Evolutionary conservation across 768 basidiomycete species (phyloP), one percentile per base, ranked within the genome.

Genomic region (Phylloporus arenicola): DNA sequence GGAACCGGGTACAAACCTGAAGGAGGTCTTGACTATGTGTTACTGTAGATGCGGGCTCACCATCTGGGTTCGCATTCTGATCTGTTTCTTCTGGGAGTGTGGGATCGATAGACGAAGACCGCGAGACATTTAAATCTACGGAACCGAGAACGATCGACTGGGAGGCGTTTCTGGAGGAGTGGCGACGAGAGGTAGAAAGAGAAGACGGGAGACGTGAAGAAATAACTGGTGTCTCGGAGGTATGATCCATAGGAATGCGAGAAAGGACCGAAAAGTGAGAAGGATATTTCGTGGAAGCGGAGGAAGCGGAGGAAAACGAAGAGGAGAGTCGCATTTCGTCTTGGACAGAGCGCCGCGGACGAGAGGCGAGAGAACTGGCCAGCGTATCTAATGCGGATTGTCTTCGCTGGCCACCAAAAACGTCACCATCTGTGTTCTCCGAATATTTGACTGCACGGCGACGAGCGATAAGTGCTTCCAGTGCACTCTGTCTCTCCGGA

Each of bases 391-490:
- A 42, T 5, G 48, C 16, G 2, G 56, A 56, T 37, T 43, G 50
- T 41, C 50, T 53, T 45, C 37, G 47, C 3, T 46, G 47, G n/a
- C 63, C 52, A 30, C 63, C 63, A 27, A 63, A 63, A 33, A 63
- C 63, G n/a, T 64, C 62, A 1, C 43, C 19, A n/a, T 62, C 60
- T 0, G 22, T 22, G n/a, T 40, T 45, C 13, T 54, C 57, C 19
- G 50, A 25, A 39, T 49, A 30, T 17, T 47, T 64, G 22, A 41
- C 45, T 6, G 42, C 29, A 22, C 54, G 64, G 12, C 67, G 62
- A n/a, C 56, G 62, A 20, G 64, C 43, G 31, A 66, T 49, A 22
- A 79, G 65, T 20, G 68, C 67, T 4, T 75, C 65, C 9, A 79
- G 57, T 3, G 77, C 76, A 50, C 35, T 40, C 50, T 57, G 61